Percentiles rank a stretch among this genome's conserved stretches.
These are phyloP conservation scores for Boletus sp. DNA, from an alignment of 768 basidiomycete genomes.

Conservation along the genomic window DNA sequence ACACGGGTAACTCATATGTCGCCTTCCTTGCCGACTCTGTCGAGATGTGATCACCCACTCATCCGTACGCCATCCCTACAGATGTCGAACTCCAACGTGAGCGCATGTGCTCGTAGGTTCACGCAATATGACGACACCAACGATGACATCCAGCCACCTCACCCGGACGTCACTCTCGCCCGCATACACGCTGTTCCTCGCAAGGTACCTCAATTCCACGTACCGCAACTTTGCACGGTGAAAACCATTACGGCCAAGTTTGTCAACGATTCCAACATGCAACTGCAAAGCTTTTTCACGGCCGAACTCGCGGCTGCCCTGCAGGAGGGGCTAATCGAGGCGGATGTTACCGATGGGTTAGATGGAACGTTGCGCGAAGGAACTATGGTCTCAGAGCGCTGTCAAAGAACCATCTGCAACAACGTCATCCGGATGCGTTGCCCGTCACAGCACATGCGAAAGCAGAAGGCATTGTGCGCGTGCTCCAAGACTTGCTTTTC, in stretches of 20 bases:
- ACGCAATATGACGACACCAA: constrained; percentile 45
- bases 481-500: constrained; percentile 75
- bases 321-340: too few relatives aligned
- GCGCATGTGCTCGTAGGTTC: constrained; percentile 38
- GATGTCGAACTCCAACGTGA: constrained; percentile 57
- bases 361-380: constrained; percentile 9
- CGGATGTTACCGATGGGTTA: too few relatives aligned
- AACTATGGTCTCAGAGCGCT: constrained; percentile 52
- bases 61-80: constrained; percentile 25
- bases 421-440: background rate
- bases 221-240: too few relatives aligned
- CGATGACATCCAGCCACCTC: constrained; percentile 39
- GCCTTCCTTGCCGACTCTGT: constrained; percentile 3
- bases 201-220: constrained; percentile 79
- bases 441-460: constrained; percentile 11
- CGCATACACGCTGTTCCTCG: constrained; percentile 58
- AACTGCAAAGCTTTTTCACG: too few relatives aligned
- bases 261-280: too few relatives aligned
- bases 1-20: constrained; percentile 86
- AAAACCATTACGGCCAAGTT: too few relatives aligned
- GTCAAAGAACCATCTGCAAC: constrained; percentile 71
- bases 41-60: constrained; percentile 3
- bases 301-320: too few relatives aligned
- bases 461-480: constrained; percentile 23
- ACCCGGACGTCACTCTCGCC: too few relatives aligned